Base-by-base conservation (phyloP, 1,139 yeast species). In the Blastobotrys apis region DNA sequence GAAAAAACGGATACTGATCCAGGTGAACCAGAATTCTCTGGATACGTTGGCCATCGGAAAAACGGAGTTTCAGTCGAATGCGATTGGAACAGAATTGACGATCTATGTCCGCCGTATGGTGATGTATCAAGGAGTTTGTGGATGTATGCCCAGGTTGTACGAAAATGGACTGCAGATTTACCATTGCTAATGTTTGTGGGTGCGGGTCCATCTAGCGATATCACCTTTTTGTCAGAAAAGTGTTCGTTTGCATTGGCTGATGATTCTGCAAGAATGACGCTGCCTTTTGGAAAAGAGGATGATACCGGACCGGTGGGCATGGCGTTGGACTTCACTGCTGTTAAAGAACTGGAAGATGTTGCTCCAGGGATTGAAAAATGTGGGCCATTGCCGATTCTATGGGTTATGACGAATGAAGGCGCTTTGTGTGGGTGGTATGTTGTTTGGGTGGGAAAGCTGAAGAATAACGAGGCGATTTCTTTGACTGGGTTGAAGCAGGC, bases 301-400 rank as follows among this genome's bases (percentile, higher is more conserved):
- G 95, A 85, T 57, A 74, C 84, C 4, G 75, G 84, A 1, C 80
- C 90, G 0, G 66, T 84, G 17, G 95, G 95, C 1, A 54, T 84
- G 27, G 78, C 76, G 0, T 43, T 85, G 3, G 94, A 85, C 58
- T 56, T 80, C 13, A 66, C 74, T 5, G 67, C 77, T 4, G 58
- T 62, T 1, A 69, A 68, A 5, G 55, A 54, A 1, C 78, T 81
- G 1, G 44, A 57, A 3, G 73, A 75, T 23, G 86, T 92, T 0
- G 75, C 80, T 52, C 62, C 68, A 9, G 80, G 80, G 4, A 72
- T 81, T 3, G 86, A 81, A 2, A 66, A 64, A 37, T 48, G 54
- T 22, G 75, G 75, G 4, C 71, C 77, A 37, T 68, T 84, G 48
- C 95, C 95, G 0, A 70, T 82, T 36, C 48, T 84, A 8, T 75